Base-by-base conservation (phyloP, 352 stramenopile species). In the Globisporangium polare region DNA sequence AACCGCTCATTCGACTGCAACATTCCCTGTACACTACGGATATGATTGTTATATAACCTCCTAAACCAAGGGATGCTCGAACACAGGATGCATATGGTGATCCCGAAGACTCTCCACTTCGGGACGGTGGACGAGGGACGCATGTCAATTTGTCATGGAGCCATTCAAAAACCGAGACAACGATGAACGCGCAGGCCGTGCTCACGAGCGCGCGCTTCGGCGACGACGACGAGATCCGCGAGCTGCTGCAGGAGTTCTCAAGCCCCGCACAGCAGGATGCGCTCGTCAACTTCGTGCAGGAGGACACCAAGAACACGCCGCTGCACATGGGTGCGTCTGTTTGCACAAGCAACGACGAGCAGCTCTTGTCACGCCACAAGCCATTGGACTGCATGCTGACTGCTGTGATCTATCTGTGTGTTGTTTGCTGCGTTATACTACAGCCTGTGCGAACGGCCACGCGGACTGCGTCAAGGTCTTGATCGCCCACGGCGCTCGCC, bases 401-500 rank as follows among this genome's bases (percentile, higher is more conserved):
- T 8, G 17, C 42, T 54, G 7, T n/a, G 33, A 10, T 26, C 22
- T 45, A 5, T 17, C 9, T 60, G 45, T 17, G 20, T 24, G n/a
- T n/a, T n/a, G n/a, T n/a, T n/a, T n/a, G n/a, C n/a, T 56, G 5
- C 45, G 26, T 47, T 24, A 26, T 39, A 5, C 2, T 31, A 37
- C 24, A 93, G 83, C 86, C 2, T 93, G 86, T 60, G 86, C 84
- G 9, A 95, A 95, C 65, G 86, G 84, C 9, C 84, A 92, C 53
- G 59, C 67, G 1, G 69, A 73, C 24, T 94, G 86, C 43, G 84
- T 83, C 7, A 71, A 85, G 41, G 71, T 85, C 10, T 58, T 95
- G n/a, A 53, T 95, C 17, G 61, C 43, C 12, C 61, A 85, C 41
- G 78, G 72, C 31, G 80, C 83, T 13, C 71, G 69, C 8, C 81